Percentiles rank a stretch among this genome's conserved stretches.
phyloP scores from a whole-genome alignment of 441 rosid genomes.

The Pelargonium myrrhifolium region DNA sequence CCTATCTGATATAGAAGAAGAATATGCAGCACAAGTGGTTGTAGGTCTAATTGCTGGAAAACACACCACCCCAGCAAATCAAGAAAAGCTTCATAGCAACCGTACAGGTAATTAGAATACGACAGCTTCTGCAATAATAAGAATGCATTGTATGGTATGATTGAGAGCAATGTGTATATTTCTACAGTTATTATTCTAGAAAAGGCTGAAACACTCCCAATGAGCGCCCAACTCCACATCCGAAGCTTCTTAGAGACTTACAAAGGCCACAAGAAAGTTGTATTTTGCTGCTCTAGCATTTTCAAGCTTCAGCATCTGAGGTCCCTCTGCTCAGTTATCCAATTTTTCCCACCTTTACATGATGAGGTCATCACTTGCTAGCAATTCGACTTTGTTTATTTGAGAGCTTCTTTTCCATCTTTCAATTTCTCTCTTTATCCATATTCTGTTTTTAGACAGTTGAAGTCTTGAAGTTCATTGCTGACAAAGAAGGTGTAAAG shows the following conservation, averaged over 20 bases:
- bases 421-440: not conserved
- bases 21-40: no score
- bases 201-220: no score
- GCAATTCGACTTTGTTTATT: not conserved
- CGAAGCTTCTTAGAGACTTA: not conserved
- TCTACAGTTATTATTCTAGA: no score
- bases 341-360: constrained; percentile 23
- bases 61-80: no score
- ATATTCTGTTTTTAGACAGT: constrained; percentile 17
- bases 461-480: constrained; percentile 27
- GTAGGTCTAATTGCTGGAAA: no score
- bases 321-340: constrained; percentile 14
- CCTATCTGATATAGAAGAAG: no score
- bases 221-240: no score
- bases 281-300: constrained; percentile 25
- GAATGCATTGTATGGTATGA: no score
- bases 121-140: no score
- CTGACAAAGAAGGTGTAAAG: constrained; percentile 23
- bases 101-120: no score
- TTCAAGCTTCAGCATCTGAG: constrained; percentile 24
- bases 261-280: constrained; percentile 15
- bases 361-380: constrained; percentile 16
- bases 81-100: no score
- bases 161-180: no score
- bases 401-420: not conserved